These are phyloP conservation scores for Hymenoscyphus fraxineus DNA, from an alignment of 2,329 filamentous ascomycete genomes.

Conservation along the genomic window DNA sequence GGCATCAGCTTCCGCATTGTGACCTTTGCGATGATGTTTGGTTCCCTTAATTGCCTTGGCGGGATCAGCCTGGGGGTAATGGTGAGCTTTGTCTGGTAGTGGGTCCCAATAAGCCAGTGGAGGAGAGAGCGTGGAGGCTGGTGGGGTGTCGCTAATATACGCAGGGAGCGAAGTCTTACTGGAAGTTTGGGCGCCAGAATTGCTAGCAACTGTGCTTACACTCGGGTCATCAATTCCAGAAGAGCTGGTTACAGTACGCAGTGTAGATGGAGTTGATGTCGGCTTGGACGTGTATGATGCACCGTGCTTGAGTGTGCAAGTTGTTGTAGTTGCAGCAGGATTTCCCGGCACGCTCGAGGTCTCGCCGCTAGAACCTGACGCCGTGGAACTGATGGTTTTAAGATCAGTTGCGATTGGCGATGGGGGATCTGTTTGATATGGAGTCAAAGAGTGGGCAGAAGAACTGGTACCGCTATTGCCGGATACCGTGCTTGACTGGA, in stretches of 20 bases:
- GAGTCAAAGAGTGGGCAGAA: background rate
- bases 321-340: background rate
- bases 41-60: background rate
- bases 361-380: background rate
- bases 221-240: background rate
- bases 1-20: background rate
- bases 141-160: background rate
- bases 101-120: conserved; percentile 8
- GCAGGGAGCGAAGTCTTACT: background rate
- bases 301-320: conserved; percentile 5
- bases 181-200: conserved; percentile 6
- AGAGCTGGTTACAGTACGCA: conserved; percentile 16
- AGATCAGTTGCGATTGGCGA: conserved; percentile 1
- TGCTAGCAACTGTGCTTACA: conserved; percentile 5
- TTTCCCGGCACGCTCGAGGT: background rate
- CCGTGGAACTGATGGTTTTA: background rate
- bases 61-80: background rate
- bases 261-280: conserved; percentile 15
- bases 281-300: background rate
- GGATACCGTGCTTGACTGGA: background rate
- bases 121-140: background rate
- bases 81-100: background rate
- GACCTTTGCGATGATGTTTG: conserved; percentile 1
- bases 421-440: background rate
- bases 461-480: conserved; percentile 1